Evolutionary conservation across 257 asterid genomes (phyloP).

Genomic region (Capsicum pubescens): DNA sequence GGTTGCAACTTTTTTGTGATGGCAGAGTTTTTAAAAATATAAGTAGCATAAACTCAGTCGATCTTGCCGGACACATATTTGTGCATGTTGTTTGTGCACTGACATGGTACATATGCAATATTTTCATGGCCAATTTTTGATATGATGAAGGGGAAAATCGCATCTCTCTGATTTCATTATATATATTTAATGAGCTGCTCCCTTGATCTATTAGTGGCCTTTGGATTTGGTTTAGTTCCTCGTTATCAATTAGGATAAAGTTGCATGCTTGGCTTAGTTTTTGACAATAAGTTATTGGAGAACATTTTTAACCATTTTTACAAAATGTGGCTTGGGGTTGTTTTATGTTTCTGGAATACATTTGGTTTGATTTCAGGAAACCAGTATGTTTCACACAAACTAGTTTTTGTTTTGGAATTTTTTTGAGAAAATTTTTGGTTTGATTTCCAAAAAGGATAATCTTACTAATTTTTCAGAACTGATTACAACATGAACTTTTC

Average conservation of each 20-base stretch:
- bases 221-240: background rate
- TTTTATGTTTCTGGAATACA: background rate
- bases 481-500: background rate
- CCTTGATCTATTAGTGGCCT: background rate
- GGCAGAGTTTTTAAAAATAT: background rate
- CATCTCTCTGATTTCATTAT: background rate
- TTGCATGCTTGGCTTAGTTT: background rate
- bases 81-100: background rate
- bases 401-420: background rate
- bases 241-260: background rate
- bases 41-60: background rate
- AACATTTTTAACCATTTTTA: background rate
- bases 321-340: background rate
- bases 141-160: background rate
- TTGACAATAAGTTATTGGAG: background rate
- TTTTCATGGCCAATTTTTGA: background rate
- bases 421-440: background rate
- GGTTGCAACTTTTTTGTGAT: conserved; percentile 44
- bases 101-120: background rate
- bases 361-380: background rate
- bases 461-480: background rate
- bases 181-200: background rate
- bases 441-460: background rate
- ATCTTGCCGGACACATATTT: background rate
- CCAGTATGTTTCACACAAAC: background rate